Percentiles rank a stretch among this genome's conserved stretches.
phyloP scores from a whole-genome alignment of 805 yeast species.

The Lipomyces japonicus region DNA sequence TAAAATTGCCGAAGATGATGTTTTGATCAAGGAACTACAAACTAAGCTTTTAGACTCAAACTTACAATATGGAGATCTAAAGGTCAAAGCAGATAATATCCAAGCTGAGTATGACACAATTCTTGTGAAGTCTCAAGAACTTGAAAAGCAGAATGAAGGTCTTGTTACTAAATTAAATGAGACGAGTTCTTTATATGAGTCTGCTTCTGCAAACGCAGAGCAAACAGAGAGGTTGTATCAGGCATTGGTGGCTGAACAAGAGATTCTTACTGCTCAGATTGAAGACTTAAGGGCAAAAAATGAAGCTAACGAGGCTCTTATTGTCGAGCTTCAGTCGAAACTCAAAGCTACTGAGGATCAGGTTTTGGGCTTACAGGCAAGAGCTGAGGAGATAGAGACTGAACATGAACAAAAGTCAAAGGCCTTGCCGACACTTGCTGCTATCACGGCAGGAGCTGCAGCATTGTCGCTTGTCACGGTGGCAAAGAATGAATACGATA shows the following conservation, averaged over 20 bases:
- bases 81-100: not conserved
- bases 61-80: not conserved
- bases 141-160: not conserved
- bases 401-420: too few relatives aligned
- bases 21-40: not conserved
- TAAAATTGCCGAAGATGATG: not conserved
- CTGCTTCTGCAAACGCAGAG: too few relatives aligned
- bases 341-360: too few relatives aligned
- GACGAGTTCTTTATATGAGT: too few relatives aligned
- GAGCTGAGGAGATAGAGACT: too few relatives aligned
- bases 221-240: too few relatives aligned
- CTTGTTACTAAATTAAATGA: not conserved
- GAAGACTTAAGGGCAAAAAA: too few relatives aligned
- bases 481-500: slow-evolving; percentile 28
- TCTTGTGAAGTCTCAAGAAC: not conserved
- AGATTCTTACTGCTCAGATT: too few relatives aligned
- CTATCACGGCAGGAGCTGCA: slow-evolving; percentile 21
- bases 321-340: too few relatives aligned
- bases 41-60: not conserved
- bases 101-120: not conserved
- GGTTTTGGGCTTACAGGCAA: too few relatives aligned
- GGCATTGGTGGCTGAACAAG: too few relatives aligned
- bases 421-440: not conserved
- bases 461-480: slow-evolving; percentile 27
- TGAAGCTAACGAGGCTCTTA: too few relatives aligned